Conservation (phyloP, 768 basidiomycete species). For the Cyclocybe aegerita region DNA sequence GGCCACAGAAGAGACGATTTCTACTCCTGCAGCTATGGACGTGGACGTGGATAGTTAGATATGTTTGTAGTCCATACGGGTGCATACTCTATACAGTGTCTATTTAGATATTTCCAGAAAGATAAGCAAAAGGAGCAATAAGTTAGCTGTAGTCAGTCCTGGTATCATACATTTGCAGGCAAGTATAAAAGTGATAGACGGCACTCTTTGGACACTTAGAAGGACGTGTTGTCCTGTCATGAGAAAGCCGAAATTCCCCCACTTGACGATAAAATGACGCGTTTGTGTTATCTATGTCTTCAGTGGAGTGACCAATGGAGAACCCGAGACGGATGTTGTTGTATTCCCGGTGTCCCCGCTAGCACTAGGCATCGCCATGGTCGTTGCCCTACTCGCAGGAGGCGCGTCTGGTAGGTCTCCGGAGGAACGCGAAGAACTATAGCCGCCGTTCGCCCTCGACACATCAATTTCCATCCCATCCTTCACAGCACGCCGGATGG, state of each 20-base stretch:
- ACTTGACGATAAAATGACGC: slow-evolving; percentile 13
- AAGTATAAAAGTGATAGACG: background rate
- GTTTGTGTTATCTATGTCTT: slow-evolving; percentile 13
- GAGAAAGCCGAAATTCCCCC: slow-evolving; percentile 14
- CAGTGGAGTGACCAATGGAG: background rate
- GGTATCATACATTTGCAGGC: too few relatives aligned
- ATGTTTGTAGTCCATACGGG: background rate
- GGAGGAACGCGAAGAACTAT: background rate
- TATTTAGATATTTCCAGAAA: background rate
- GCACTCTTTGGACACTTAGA: background rate
- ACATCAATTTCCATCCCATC: slow-evolving; percentile 15
- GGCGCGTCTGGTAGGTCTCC: background rate
- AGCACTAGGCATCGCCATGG: background rate
- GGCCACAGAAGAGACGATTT: slow-evolving; percentile 31
- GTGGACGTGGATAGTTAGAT: slow-evolving; percentile 21
- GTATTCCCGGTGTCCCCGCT: background rate
- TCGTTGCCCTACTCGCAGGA: background rate
- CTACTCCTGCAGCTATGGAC: slow-evolving; percentile 28
- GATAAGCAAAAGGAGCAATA: background rate
- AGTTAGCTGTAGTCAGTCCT: background rate
- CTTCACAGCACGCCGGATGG: slow-evolving; percentile 29
- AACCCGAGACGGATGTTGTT: background rate
- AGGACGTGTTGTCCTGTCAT: slow-evolving; percentile 3
- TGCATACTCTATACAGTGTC: slow-evolving; percentile 1
- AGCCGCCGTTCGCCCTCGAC: background rate